A percentile compares a stretch with the other conserved stretches of the same genome.
phyloP scores from a whole-genome alignment of 2,329 filamentous ascomycete species.

The Aspergillus fumigatus region DNA sequence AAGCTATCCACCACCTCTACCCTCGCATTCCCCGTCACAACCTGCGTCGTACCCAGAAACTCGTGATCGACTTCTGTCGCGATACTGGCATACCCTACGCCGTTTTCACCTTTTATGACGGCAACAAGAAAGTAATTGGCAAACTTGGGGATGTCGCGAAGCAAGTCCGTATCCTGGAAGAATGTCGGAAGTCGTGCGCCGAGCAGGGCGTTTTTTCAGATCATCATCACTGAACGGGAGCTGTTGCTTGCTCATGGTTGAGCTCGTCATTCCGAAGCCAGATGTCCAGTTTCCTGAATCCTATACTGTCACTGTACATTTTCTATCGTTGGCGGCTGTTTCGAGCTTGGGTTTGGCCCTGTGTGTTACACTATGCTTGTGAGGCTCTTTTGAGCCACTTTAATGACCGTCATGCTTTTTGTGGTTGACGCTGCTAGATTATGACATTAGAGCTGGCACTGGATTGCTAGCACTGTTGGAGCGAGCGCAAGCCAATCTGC shows the following conservation, averaged over 20 bases:
- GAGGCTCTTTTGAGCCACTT: background rate
- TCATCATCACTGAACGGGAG: conserved; percentile 21
- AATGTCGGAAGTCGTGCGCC: conserved; percentile 58
- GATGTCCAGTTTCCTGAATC: background rate
- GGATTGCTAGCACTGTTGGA: background rate
- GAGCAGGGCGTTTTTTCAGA: conserved; percentile 29
- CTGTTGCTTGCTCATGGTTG: background rate
- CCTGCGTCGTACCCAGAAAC: conserved; percentile 65
- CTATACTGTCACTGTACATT: background rate
- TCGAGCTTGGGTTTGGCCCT: background rate
- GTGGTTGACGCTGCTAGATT: background rate
- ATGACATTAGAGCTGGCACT: background rate
- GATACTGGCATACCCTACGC: conserved; percentile 83
- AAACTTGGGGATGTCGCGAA: conserved; percentile 72
- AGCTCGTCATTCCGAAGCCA: background rate
- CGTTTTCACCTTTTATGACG: conserved; percentile 76
- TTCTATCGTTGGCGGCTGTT: background rate
- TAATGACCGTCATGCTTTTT: background rate
- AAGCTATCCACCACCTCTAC: conserved; percentile 81
- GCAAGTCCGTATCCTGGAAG: conserved; percentile 71
- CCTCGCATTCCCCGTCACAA: conserved; percentile 83
- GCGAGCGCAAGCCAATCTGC: background rate
- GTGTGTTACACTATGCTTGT: background rate
- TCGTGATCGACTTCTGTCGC: conserved; percentile 75
- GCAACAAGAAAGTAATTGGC: conserved; percentile 75